These are phyloP conservation scores for Fraxinus sp. DNA, from an alignment of 305 asterid species.

Conservation along the genomic window DNA sequence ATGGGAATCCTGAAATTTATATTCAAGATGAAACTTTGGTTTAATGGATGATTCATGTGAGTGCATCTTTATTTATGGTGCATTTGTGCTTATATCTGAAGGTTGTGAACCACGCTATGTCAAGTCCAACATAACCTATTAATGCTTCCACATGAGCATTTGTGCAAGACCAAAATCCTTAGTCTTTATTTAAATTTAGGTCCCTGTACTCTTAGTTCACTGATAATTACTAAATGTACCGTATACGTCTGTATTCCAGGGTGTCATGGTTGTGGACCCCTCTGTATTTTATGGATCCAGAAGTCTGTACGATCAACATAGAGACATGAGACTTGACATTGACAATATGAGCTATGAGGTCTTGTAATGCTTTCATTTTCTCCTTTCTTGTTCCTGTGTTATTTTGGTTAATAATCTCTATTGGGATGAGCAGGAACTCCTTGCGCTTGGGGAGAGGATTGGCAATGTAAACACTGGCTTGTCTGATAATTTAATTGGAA, in stretches of 20 bases:
- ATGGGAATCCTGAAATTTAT: neutral
- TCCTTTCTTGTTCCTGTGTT: neutral
- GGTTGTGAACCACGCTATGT: neutral
- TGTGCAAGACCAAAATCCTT: neutral
- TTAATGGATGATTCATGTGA: neutral
- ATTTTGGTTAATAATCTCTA: conserved; percentile 4
- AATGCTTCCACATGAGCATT: neutral
- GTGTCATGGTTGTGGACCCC: conserved; percentile 42
- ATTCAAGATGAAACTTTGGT: neutral
- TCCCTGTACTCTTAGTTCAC: neutral
- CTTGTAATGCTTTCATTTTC: conserved; percentile 3
- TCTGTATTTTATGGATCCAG: conserved; percentile 57
- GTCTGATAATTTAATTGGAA: conserved; percentile 54
- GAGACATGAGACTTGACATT: conserved; percentile 81
- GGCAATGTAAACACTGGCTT: conserved; percentile 84
- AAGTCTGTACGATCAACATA: conserved; percentile 60
- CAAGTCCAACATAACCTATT: neutral
- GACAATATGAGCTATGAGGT: conserved; percentile 94
- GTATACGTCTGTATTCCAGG: conserved; percentile 43
- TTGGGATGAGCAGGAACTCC: conserved; percentile 61
- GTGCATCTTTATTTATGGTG: neutral
- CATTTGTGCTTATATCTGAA: neutral
- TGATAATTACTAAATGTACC: neutral
- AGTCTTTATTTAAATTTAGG: neutral
- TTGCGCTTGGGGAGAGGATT: conserved; percentile 84